Conservation (phyloP, 2,329 filamentous ascomycete species). For the Blastomyces parvus region DNA sequence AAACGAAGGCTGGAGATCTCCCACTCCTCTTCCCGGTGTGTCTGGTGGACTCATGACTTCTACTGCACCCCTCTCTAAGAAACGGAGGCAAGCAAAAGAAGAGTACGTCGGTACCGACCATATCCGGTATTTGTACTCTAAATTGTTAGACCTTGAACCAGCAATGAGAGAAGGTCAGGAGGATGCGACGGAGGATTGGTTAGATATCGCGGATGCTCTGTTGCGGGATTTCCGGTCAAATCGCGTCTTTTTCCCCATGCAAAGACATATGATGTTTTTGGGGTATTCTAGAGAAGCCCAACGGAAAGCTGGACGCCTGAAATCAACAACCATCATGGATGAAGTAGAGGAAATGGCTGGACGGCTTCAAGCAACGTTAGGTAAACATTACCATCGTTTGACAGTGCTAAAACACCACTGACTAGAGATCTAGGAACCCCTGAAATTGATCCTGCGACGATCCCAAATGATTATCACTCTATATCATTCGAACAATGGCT, state of each 20-base stretch:
- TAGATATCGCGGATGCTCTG: constrained; percentile 50
- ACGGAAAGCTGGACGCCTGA: constrained; percentile 28
- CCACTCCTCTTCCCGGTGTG: constrained; percentile 7
- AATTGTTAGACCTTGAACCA: constrained; percentile 40
- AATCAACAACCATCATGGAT: constrained; percentile 31
- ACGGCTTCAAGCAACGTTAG: constrained; percentile 35
- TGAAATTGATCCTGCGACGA: constrained; percentile 14
- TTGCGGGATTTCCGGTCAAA: constrained; percentile 53
- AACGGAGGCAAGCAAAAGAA: constrained; percentile 20
- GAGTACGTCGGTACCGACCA: constrained; percentile 28
- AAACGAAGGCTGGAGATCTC: not conserved
- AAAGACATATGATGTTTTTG: constrained; percentile 43
- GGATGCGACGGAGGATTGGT: constrained; percentile 46
- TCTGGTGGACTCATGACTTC: constrained; percentile 16
- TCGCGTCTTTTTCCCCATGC: constrained; percentile 49
- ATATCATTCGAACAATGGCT: constrained; percentile 80
- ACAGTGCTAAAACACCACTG: not conserved
- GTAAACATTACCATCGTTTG: constrained; percentile 20
- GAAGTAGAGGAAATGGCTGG: constrained; percentile 37
- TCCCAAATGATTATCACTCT: constrained; percentile 57
- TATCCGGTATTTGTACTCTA: constrained; percentile 37
- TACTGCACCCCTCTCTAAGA: constrained; percentile 14
- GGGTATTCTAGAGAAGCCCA: constrained; percentile 39
- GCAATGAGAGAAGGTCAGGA: constrained; percentile 42
- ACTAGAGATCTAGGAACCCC: constrained; percentile 10